A percentile compares a stretch with the other conserved stretches of the same genome.
Conservation (phyloP, 768 basidiomycete genomes). For the Plicaturopsis crispa region DNA sequence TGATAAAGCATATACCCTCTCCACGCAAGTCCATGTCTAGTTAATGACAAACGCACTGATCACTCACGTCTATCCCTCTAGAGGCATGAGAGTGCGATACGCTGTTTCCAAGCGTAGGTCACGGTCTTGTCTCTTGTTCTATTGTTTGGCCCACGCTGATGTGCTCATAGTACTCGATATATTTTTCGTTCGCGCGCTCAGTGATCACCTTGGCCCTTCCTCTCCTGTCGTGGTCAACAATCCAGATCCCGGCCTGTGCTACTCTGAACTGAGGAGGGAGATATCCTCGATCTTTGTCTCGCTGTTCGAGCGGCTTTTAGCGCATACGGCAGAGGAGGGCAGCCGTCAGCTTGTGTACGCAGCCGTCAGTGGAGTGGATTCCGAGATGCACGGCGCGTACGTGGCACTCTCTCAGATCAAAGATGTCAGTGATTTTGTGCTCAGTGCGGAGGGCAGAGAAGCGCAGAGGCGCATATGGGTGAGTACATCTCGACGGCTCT, state of each 20-base stretch:
- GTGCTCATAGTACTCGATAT: conserved; percentile 18
- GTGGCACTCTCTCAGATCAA: too few species aligned
- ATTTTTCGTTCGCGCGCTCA: conserved; percentile 22
- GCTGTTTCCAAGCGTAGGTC: conserved; percentile 18
- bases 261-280: conserved; percentile 15
- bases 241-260: conserved; percentile 23
- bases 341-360: conserved; percentile 25
- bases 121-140: too few species aligned
- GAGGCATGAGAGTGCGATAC: conserved; percentile 16
- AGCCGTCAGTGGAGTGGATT: conserved; percentile 19
- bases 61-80: conserved; percentile 4
- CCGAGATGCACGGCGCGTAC: too few species aligned
- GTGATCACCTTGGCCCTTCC: conserved; percentile 10
- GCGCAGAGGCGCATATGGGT: conserved; percentile 28
- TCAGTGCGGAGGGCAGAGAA: conserved; percentile 19
- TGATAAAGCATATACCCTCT: conserved; percentile 12
- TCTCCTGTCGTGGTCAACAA: conserved; percentile 17
- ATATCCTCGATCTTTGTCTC: too few species aligned
- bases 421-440: conserved; percentile 25
- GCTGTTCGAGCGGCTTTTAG: too few species aligned
- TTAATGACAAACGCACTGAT: too few species aligned
- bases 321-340: conserved; percentile 21
- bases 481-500: conserved; percentile 4
- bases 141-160: too few species aligned
- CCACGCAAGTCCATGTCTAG: conserved; percentile 8